Evolutionary conservation across 1,139 yeast genomes (phyloP), one percentile per base, ranked within the genome.

Genomic region (Ashbya aceris): DNA sequence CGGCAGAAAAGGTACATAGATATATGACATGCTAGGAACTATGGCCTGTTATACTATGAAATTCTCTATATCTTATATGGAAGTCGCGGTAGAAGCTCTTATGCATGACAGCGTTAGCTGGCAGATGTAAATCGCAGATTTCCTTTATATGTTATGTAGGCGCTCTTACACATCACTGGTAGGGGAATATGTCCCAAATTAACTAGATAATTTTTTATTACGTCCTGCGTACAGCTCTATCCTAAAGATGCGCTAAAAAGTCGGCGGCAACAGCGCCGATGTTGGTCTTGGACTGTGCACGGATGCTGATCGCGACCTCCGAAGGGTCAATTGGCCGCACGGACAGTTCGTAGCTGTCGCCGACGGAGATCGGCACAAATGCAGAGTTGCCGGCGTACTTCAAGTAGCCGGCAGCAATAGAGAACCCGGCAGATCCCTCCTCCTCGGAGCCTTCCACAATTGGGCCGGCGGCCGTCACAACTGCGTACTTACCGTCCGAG

Each of bases 371-470:
- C 30, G 56, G 57, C 41, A 50, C 47, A 48, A 58, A 61, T 7
- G 49, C 53, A 13, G 48, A 31, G 17, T 52, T 44, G 38, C 53
- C 58, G 5, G 49, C 39, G 51, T 51, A 61, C 29, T 66, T 65
- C 5, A 29, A 30, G 27, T 42, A 39, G 4, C 54, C 54, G 26
- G 43, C 35, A 29, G 36, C 27, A 29, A 47, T 34, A 2, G 52
- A 40, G 28, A 50, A 51, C 1, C 44, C 47, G 17, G 35, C 31
- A 8, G 50, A 27, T 17, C 49, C 54, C 2, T 43, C 49, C 13
- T 39, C 33, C 32, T 48, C 47, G 12, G 46, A 36, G 20, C 50
- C 49, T 14, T 39, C 45, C 3, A 17, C 33, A 9, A 50, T 33
- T 8, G 39, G 12, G 27, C 51, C 50, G 23, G 43, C 45, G 2